Percentiles rank a stretch among this genome's conserved stretches.
phyloP scores from a whole-genome alignment of 2,329 filamentous ascomycete genomes.

The Lachnellula hyalina region DNA sequence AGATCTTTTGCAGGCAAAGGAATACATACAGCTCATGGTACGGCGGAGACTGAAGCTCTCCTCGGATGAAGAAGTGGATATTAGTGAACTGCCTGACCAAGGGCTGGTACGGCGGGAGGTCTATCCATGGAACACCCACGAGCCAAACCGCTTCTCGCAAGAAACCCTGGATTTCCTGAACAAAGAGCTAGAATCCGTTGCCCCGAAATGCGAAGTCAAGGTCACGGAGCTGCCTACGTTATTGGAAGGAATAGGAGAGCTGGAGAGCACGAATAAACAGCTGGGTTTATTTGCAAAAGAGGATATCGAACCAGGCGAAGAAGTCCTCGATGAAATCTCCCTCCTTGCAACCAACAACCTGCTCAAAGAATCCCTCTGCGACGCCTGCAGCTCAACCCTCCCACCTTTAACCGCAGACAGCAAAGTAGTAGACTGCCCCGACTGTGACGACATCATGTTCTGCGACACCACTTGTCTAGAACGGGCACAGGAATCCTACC shows the following conservation, averaged over 20 bases:
- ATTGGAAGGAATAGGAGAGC: constrained; percentile 41
- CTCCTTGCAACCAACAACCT: constrained; percentile 85
- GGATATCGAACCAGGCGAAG: constrained; percentile 71
- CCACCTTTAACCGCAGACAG: constrained; percentile 49
- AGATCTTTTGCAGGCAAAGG: constrained; percentile 49
- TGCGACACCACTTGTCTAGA: constrained; percentile 56
- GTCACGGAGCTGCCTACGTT: constrained; percentile 72
- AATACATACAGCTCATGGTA: constrained; percentile 49
- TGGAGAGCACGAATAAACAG: constrained; percentile 62
- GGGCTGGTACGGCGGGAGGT: constrained; percentile 65
- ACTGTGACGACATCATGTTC: constrained; percentile 62
- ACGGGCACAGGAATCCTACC: constrained; percentile 54
- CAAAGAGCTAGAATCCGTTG: constrained; percentile 58
- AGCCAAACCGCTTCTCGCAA: constrained; percentile 64
- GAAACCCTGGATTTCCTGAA: constrained; percentile 71
- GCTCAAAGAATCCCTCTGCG: constrained; percentile 79
- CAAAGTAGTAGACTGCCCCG: constrained; percentile 49
- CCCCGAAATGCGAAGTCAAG: constrained; percentile 76
- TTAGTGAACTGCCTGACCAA: constrained; percentile 59
- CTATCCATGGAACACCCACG: constrained; percentile 64
- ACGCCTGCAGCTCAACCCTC: constrained; percentile 76
- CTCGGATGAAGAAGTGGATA: constrained; percentile 37
- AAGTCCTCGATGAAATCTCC: constrained; percentile 75
- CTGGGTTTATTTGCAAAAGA: constrained; percentile 85
- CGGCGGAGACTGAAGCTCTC: constrained; percentile 39